Evolutionary conservation across 2,329 filamentous ascomycete species (phyloP).

Genomic region (Alternaria alternata): DNA sequence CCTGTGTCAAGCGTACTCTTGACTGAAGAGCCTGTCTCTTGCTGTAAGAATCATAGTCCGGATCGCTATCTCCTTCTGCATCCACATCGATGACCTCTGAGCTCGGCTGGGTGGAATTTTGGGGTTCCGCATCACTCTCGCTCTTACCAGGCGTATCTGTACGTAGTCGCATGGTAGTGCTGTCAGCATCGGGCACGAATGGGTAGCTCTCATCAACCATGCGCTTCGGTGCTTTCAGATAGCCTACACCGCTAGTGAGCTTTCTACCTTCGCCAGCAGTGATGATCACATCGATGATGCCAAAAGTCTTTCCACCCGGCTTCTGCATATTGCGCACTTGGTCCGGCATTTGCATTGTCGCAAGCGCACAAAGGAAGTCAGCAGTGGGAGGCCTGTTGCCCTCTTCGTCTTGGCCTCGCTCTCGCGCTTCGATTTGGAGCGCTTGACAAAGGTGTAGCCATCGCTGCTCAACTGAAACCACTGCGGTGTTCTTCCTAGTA

Average conservation of each 20-base stretch:
- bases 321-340: slow-evolving; percentile 43
- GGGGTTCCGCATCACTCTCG: not conserved
- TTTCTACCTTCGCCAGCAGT: slow-evolving; percentile 42
- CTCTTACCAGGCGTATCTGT: not conserved
- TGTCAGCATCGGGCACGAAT: not conserved
- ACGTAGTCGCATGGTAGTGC: not conserved
- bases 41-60: slow-evolving; percentile 2
- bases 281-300: slow-evolving; percentile 51
- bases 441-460: slow-evolving; percentile 47
- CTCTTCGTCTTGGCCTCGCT: slow-evolving; percentile 43
- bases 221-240: slow-evolving; percentile 35
- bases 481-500: slow-evolving; percentile 9
- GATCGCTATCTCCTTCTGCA: slow-evolving; percentile 17
- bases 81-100: not conserved
- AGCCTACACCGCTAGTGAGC: slow-evolving; percentile 25
- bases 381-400: slow-evolving; percentile 48
- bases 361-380: slow-evolving; percentile 51
- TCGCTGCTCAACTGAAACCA: slow-evolving; percentile 29
- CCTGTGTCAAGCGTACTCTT: not conserved
- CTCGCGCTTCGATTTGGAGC: slow-evolving; percentile 45
- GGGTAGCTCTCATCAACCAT: slow-evolving; percentile 33
- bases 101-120: not conserved
- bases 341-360: slow-evolving; percentile 49
- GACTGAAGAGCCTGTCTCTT: slow-evolving; percentile 15
- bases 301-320: slow-evolving; percentile 40